Base-by-base conservation (phyloP, 257 asterid genomes). In the Solanum dulcamara region DNA sequence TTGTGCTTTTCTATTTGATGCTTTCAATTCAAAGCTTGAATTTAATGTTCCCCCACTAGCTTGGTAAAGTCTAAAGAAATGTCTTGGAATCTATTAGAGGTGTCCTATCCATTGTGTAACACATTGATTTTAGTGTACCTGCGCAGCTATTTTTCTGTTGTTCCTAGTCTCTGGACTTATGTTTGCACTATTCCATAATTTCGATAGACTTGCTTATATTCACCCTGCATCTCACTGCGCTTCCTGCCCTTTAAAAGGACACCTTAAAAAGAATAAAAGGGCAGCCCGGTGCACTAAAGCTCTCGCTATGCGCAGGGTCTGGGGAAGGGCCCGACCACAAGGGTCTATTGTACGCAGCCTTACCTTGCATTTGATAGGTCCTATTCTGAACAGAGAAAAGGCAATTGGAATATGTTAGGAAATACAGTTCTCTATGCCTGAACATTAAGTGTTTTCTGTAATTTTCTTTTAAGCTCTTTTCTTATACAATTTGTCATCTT, bases 401-500 rank as follows among this genome's bases (percentile, higher is more conserved):
- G 55, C 33, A 40, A 72, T n/a, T 72, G 55, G 42, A 30, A 53
- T 79, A 28, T 79, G 44, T 12, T 50, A 40, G 30, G 37, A 10
- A 66, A 20, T 68, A 75, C 20, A 4, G 33, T 38, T 37, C 12
- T 72, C 53, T 72, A 30, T 75, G 24, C 60, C 53, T 75, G 46
- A 51, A n/a, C 66, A 18, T 42, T 4, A 66, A 24, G 66, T 48
- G 67, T 50, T 84, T 10, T 84, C 40, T 44, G 24, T 66, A 33
- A 35, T 22, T 74, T n/a, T 67, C 28, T 40, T 74, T 86, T 84
- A 81, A 48, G 20, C 85, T 30, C 67, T 75, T 71, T 84, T 83
- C 83, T 83, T 62, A 79, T 87, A 84, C 88, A 82, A 57, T 80
- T 66, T 81, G 60, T 83, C 83, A 48, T 48, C 83, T 48, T 30